Conservation (phyloP, 164 flowering plant species). For the Tinospora cordifolia region DNA sequence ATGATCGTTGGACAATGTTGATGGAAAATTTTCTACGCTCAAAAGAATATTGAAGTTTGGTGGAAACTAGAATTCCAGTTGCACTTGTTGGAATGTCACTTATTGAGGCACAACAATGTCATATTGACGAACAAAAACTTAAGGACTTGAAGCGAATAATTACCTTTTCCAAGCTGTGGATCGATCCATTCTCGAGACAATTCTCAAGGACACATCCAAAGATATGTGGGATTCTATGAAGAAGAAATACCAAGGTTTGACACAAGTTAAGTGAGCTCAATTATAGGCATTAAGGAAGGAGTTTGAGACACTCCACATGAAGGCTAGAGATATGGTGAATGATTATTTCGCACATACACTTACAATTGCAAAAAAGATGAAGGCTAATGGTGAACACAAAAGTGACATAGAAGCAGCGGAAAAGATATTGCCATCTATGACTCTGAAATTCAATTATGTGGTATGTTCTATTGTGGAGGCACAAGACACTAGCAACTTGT, state of each 20-base stretch:
- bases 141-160: neutral
- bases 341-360: constrained; percentile 2
- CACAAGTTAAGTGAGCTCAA: neutral
- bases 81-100: neutral
- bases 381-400: neutral
- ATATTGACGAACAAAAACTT: too few species aligned
- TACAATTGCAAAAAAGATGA: neutral
- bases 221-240: too few species aligned
- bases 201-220: neutral
- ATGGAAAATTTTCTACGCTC: neutral
- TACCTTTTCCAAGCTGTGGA: neutral
- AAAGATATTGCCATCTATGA: constrained; percentile 5
- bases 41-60: constrained; percentile 6
- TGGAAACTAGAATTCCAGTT: neutral
- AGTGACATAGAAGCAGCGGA: neutral
- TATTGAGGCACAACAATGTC: too few species aligned
- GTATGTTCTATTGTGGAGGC: too few species aligned
- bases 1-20: neutral
- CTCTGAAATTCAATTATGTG: neutral
- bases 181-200: neutral
- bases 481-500: neutral
- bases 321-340: neutral
- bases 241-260: neutral
- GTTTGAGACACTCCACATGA: constrained; percentile 6
- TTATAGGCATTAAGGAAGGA: neutral